Evolutionary conservation across 1,284 basidiomycete genomes (phyloP), one percentile per base, ranked within the genome.

Genomic region (Rhizoctonia solani): DNA sequence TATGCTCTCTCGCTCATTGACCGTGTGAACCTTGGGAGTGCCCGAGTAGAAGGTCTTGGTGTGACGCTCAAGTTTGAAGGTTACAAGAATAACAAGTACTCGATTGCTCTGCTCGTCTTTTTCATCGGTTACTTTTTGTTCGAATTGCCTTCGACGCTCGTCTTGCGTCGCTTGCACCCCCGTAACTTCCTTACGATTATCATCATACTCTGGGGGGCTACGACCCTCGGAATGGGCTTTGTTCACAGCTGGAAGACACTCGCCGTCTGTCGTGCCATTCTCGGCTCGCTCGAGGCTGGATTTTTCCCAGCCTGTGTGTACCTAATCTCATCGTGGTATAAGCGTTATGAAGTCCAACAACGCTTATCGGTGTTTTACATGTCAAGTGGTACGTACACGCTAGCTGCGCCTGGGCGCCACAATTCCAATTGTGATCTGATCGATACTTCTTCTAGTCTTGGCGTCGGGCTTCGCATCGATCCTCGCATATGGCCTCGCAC

Each of bases 241-340:
- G 71, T 73, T 8, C 73, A 73, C 44, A 72, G 68, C 14, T 77
- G 76, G 76, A 49, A 72, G 21, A 59, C 72, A 30, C 74, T 82
- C 16, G 75, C 76, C 5, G 77, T 74, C 42, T 76, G 77, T 55
- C 75, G 79, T 47, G 75, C 76, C 3, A 68, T 81, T 2, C 72
- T 81, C 37, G 81, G 78, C 23, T 56, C 74, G 3, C 73, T 79
- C 37, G 77, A 78, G 69, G 73, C 70, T 3, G 44, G 69, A 4
- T 70, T 68, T 46, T 68, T 68, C 74, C 77, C 77, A 2, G 74
- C 72, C 8, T 75, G 74, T 55, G 77, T 77, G 0, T 79, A 75
- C 73, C 74, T 82, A 16, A 75, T 81, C 67, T 75, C 76, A 2
- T 76, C 74, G 30, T 81, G 79, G 80, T 82, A 81, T 72, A 77